Evolutionary conservation across 2,329 filamentous ascomycete species (phyloP), one percentile per base, ranked within the genome.

Genomic region (Seiridium unicorne): DNA sequence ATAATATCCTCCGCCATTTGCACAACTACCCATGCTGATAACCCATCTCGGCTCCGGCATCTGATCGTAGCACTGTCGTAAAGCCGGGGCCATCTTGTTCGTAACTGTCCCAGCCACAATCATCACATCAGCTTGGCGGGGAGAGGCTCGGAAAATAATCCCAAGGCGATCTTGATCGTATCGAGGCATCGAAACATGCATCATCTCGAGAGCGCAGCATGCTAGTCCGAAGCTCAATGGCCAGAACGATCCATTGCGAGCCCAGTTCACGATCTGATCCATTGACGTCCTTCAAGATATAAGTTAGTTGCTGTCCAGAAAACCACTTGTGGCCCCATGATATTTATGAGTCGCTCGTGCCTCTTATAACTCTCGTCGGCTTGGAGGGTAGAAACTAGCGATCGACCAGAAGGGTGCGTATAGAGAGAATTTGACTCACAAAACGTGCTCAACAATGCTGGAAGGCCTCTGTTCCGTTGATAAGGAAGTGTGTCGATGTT

Each of bases 1-100:
- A 73, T 91, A 91, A 73, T 91, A 90, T 11, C 88, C 88, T 60
- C 88, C 88, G 31, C 88, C 87, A 69, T 90, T 90, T 34, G 88
- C 87, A 69, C 88, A 90, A 59, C 82, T 87, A 5, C 88, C 88
- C 87, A 90, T 90, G 66, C 84, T 88, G 65, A 90, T 84, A 31
- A 81, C 75, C 85, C 85, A 88, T 62, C 80, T 75, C 0, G 86
- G 86, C 32, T 89, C 86, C 0, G 86, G 85, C 86, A 89, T 89
- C 72, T 89, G 87, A 64, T 89, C 87, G 69, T 89, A 89, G 44
- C 87, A 80, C 67, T 86, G 84, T 64, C 87, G 77, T 60, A 89
- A 71, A 3, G 87, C 87, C 0, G 85, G 83, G 0, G 84, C 85
- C 86, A 89, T 89, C 72, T 89, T 89, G 73, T 89, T 89, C 13